These are phyloP conservation scores for Yamadazyma dushanensis DNA, from an alignment of 1,139 yeast species.

Conservation along the genomic window DNA sequence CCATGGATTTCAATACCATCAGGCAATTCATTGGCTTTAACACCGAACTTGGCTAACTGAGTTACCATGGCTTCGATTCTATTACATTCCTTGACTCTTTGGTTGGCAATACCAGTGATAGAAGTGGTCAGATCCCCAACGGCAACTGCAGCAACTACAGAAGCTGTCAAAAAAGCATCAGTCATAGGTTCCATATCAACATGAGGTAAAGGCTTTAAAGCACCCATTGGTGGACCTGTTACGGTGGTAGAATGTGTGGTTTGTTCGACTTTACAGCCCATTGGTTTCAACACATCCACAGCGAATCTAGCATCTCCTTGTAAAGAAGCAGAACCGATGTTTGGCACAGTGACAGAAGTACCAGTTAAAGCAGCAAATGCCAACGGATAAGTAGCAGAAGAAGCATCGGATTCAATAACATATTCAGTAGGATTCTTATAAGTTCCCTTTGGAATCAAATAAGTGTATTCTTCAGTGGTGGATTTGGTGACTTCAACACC, in stretches of 20 bases:
- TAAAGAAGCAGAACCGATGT: constrained; percentile 85
- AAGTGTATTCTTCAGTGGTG: constrained; percentile 72
- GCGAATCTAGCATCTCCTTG: constrained; percentile 99
- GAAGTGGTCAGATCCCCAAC: constrained; percentile 59
- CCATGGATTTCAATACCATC: constrained; percentile 93
- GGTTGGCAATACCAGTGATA: constrained; percentile 95
- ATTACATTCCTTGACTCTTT: constrained; percentile 96
- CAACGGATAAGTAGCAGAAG: constrained; percentile 95
- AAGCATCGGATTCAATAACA: constrained; percentile 96
- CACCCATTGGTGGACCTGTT: constrained; percentile 77
- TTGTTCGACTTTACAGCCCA: constrained; percentile 92
- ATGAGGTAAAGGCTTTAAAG: constrained; percentile 64
- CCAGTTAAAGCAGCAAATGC: constrained; percentile 99
- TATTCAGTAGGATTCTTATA: constrained; percentile 83
- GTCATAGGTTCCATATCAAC: constrained; percentile 99
- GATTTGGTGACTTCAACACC: constrained; percentile 81
- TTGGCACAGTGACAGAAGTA: constrained; percentile 87
- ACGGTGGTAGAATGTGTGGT: constrained; percentile 86
- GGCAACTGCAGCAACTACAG: constrained; percentile 95
- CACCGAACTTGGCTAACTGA: constrained; percentile 89
- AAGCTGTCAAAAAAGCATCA: constrained; percentile 95
- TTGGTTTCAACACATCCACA: constrained; percentile 84
- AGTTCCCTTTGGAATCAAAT: constrained; percentile 82
- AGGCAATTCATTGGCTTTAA: constrained; percentile 74
- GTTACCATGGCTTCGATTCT: constrained; percentile 93